Evolutionary conservation across 192 early-diverging fungal genomes (phyloP).

Genomic region (Geosiphon pyriformis): DNA sequence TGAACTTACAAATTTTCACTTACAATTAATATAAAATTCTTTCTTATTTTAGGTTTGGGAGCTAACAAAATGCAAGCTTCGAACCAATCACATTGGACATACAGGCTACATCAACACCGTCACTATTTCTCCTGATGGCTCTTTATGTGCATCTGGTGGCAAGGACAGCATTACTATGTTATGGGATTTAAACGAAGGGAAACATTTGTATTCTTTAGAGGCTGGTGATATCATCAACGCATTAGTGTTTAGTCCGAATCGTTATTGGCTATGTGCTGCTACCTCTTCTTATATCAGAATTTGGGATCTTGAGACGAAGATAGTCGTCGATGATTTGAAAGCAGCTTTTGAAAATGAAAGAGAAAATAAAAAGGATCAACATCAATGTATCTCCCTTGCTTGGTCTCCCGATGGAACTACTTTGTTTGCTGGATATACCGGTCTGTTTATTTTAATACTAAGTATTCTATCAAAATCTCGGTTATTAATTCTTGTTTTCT

Average conservation of each 20-base stretch:
- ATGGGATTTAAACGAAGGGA: constrained; percentile 99
- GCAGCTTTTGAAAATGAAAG: constrained; percentile 66
- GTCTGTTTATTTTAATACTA: constrained; percentile 51
- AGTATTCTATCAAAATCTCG: background rate
- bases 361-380: constrained; percentile 66
- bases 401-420: constrained; percentile 98
- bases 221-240: constrained; percentile 95
- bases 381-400: constrained; percentile 92
- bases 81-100: constrained; percentile 99
- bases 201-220: constrained; percentile 99
- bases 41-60: constrained; percentile 84
- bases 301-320: constrained; percentile 99
- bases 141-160: constrained; percentile 99
- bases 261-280: constrained; percentile 99
- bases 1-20: background rate
- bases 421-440: constrained; percentile 97
- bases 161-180: constrained; percentile 99
- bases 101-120: constrained; percentile 96
- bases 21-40: constrained; percentile 3
- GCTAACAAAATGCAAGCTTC: constrained; percentile 95
- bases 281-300: constrained; percentile 95
- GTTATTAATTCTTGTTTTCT: background rate
- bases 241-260: constrained; percentile 98
- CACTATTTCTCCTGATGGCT: constrained; percentile 99
- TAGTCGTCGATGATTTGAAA: constrained; percentile 87